phyloP scores from a whole-genome alignment of 345 rosid species.

The Salix suchowensis region DNA sequence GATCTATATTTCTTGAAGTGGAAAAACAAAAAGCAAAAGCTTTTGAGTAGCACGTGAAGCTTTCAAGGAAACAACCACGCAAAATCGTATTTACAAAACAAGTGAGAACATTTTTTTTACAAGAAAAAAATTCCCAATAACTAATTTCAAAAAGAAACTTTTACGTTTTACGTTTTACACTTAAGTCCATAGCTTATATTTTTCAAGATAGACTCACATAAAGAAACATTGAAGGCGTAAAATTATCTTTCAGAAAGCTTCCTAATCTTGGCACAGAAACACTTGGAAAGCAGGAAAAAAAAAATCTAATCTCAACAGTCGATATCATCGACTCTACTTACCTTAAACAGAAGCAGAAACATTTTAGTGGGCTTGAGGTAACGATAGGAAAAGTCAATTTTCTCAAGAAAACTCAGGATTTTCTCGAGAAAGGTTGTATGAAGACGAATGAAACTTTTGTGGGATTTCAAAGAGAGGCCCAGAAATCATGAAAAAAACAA shows the following conservation, averaged over 20 bases:
- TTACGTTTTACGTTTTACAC: not conserved
- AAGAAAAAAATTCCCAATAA: not conserved
- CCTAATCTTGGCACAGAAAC: not conserved
- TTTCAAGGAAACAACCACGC: constrained; percentile 5
- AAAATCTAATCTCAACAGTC: not conserved
- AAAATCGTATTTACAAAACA: not conserved
- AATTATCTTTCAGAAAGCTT: not conserved
- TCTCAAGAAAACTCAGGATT: not conserved
- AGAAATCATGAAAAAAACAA: constrained; percentile 10
- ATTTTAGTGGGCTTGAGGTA: not conserved
- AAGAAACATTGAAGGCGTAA: not conserved
- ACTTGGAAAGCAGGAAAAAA: not conserved
- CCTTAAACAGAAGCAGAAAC: constrained; percentile 10
- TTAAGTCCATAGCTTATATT: not conserved
- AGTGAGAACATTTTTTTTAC: not conserved
- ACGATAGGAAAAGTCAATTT: not conserved
- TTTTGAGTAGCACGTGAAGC: not conserved
- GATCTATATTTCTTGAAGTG: constrained; percentile 1
- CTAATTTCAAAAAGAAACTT: not conserved
- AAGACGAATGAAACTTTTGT: not conserved
- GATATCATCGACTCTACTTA: constrained; percentile 1
- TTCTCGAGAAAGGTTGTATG: not conserved
- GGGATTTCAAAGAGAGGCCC: constrained; percentile 3
- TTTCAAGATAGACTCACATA: not conserved
- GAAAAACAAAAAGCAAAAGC: not conserved